Conservation (phyloP, 768 basidiomycete species). For the Rhodotorula graminis region DNA sequence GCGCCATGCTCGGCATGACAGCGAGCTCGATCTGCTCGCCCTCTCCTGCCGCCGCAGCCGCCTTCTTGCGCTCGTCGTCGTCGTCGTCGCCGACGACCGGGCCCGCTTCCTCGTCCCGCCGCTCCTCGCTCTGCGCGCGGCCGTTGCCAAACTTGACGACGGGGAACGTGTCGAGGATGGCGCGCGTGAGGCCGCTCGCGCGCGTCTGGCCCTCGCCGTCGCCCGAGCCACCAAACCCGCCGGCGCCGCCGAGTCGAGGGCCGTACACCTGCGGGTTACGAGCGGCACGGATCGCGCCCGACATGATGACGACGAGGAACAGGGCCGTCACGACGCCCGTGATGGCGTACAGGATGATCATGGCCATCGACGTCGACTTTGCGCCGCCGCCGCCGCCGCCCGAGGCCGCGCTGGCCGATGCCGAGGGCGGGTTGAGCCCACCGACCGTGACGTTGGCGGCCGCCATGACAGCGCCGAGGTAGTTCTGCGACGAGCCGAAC, state of each 20-base stretch:
- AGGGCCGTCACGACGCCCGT: constrained; percentile 81
- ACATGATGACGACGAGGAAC: constrained; percentile 77
- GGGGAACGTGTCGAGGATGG: constrained; percentile 93
- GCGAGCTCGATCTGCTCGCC: constrained; percentile 12
- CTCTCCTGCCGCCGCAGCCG: constrained; percentile 33
- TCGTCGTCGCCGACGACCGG: neutral
- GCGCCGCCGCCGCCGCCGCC: constrained; percentile 17
- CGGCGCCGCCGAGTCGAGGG: constrained; percentile 53
- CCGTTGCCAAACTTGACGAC: constrained; percentile 70
- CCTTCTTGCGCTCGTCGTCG: neutral
- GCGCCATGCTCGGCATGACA: neutral
- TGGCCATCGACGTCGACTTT: constrained; percentile 54
- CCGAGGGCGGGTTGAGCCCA: constrained; percentile 50
- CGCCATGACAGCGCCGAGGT: constrained; percentile 59
- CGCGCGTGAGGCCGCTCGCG: constrained; percentile 78
- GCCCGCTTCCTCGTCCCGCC: neutral
- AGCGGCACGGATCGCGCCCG: constrained; percentile 75
- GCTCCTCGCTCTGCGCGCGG: constrained; percentile 6
- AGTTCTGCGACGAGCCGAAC: constrained; percentile 5
- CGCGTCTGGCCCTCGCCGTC: constrained; percentile 55
- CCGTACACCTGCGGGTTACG: constrained; percentile 90
- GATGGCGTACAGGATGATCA: constrained; percentile 66
- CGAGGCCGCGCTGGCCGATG: constrained; percentile 30
- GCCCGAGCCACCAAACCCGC: constrained; percentile 46
- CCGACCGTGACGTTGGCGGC: constrained; percentile 52